These are phyloP conservation scores for Chlamydomonas sp. DNA, from an alignment of 139 green algal genomes.

Conservation along the genomic window DNA sequence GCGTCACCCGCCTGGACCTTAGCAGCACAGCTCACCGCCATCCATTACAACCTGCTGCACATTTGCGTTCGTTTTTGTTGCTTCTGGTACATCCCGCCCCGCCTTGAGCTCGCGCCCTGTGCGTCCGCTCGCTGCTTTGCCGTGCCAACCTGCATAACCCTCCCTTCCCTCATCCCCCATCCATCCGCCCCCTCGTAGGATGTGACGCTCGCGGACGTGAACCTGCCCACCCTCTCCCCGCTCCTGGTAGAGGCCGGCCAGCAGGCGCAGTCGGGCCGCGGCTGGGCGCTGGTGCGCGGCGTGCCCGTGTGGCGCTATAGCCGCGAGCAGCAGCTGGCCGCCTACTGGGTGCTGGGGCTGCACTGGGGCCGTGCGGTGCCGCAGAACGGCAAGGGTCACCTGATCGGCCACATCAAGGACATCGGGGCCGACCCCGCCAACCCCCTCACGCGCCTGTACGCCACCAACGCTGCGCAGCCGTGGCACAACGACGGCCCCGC, in stretches of 20 bases:
- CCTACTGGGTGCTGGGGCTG: constrained; percentile 62
- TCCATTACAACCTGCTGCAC: not conserved
- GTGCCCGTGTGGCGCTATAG: constrained; percentile 62
- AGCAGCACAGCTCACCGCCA: not conserved
- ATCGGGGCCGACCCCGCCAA: constrained; percentile 63
- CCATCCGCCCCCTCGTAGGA: constrained; percentile 29
- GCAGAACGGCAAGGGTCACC: constrained; percentile 75
- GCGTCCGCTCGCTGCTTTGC: not conserved
- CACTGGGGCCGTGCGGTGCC: constrained; percentile 57
- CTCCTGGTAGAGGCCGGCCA: constrained; percentile 42
- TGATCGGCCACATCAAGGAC: constrained; percentile 78
- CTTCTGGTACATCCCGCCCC: not conserved
- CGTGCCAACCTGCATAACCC: not conserved
- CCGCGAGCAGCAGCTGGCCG: constrained; percentile 54
- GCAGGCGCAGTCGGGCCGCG: constrained; percentile 59
- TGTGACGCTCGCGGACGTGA: constrained; percentile 54
- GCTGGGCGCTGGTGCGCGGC: constrained; percentile 69
- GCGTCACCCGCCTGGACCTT: not conserved
- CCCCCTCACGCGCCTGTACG: constrained; percentile 65
- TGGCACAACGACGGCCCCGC: constrained; percentile 67
- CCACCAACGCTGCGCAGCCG: constrained; percentile 70
- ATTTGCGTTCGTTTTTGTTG: not conserved
- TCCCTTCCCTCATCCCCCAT: not conserved
- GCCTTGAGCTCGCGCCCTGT: not conserved
- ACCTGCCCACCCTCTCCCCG: constrained; percentile 60